phyloP scores from a whole-genome alignment of 345 rosid genomes.

The Eutrema heterophyllum region DNA sequence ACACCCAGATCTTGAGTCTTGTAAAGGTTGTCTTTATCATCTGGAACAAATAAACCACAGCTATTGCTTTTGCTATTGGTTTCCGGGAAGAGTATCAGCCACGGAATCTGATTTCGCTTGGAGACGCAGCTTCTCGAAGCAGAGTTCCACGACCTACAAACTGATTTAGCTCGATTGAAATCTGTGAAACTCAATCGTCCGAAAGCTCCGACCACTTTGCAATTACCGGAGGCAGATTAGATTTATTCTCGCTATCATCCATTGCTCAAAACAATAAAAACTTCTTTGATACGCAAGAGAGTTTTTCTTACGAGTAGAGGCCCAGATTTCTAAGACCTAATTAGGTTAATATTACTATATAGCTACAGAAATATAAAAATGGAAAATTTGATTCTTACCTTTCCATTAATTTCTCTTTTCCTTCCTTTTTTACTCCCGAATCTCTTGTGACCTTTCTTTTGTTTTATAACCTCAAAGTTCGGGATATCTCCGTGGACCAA shows the following conservation, averaged over 20 bases:
- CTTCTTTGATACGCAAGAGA: not conserved
- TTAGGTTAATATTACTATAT: too few species aligned
- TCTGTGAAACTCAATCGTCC: not conserved
- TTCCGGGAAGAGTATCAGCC: constrained; percentile 13
- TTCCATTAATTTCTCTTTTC: too few species aligned
- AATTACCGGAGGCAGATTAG: not conserved
- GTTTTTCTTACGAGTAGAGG: not conserved
- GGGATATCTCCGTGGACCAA: too few species aligned
- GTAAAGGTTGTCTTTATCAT: not conserved
- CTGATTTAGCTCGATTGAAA: not conserved
- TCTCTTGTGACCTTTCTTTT: too few species aligned
- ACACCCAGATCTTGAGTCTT: constrained; percentile 8
- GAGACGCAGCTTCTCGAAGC: not conserved
- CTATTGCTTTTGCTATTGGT: too few species aligned
- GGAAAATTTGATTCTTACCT: too few species aligned
- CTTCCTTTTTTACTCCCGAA: too few species aligned
- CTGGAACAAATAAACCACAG: not conserved
- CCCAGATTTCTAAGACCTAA: not conserved
- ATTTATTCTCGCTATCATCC: not conserved
- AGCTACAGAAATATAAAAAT: too few species aligned
- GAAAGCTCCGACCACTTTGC: not conserved
- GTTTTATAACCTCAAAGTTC: too few species aligned
- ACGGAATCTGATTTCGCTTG: not conserved
- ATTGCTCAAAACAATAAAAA: not conserved
- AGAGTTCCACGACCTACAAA: constrained; percentile 1